Conservation (phyloP, 805 yeast genomes). For the Cyberlindnera misumaiensis region DNA sequence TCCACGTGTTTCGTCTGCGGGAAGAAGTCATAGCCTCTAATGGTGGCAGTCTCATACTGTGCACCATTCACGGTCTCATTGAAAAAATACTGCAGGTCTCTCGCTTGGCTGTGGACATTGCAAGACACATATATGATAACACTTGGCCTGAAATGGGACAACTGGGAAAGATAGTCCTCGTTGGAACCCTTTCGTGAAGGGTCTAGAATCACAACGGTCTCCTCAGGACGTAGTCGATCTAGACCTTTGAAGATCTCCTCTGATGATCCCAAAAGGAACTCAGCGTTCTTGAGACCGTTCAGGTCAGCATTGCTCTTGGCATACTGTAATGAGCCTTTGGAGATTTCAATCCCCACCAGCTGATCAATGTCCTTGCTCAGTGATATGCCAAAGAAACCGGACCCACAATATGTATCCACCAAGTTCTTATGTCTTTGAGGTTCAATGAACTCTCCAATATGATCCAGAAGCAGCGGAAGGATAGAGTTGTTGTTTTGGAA, state of each 20-base stretch:
- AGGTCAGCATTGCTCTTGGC: constrained; percentile 73
- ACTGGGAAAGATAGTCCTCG: constrained; percentile 71
- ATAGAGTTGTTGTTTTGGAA: constrained; percentile 95
- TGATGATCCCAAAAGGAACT: constrained; percentile 83
- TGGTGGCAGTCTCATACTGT: constrained; percentile 60
- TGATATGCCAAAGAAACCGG: constrained; percentile 86
- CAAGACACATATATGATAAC: constrained; percentile 87
- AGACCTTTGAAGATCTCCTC: constrained; percentile 72
- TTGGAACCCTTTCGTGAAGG: constrained; percentile 98
- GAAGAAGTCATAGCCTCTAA: constrained; percentile 92
- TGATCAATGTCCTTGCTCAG: constrained; percentile 65
- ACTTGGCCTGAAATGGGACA: constrained; percentile 76
- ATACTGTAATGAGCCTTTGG: constrained; percentile 81
- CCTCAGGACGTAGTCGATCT: constrained; percentile 44
- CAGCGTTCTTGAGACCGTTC: constrained; percentile 67
- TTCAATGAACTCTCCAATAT: constrained; percentile 62
- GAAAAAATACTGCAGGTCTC: constrained; percentile 80
- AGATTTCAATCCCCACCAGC: constrained; percentile 89
- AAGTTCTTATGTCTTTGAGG: constrained; percentile 45
- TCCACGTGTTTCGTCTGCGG: constrained; percentile 93
- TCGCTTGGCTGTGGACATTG: constrained; percentile 96
- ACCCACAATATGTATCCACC: constrained; percentile 96
- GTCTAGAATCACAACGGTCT: constrained; percentile 83
- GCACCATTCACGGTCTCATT: constrained; percentile 53
- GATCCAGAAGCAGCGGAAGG: constrained; percentile 70